Percentiles rank a stretch among this genome's conserved stretches.
These are phyloP conservation scores for Claviceps monticola DNA, from an alignment of 2,329 filamentous ascomycete species.

Conservation along the genomic window DNA sequence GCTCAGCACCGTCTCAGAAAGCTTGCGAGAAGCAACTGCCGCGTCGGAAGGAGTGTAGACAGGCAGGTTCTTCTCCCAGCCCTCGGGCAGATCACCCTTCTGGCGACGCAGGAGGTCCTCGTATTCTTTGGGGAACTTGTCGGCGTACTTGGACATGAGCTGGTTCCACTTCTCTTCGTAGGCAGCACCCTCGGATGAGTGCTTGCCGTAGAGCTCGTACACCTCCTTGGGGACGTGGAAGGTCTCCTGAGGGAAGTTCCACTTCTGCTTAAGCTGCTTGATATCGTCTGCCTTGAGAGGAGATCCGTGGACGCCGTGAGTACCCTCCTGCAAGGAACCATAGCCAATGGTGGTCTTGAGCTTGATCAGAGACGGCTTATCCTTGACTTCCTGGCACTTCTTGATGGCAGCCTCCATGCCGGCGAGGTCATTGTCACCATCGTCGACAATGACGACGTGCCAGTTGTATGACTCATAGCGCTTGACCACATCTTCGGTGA, in stretches of 20 bases:
- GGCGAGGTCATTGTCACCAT: constrained; percentile 81
- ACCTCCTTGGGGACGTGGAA: constrained; percentile 92
- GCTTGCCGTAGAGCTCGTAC: constrained; percentile 80
- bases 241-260: constrained; percentile 85
- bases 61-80: constrained; percentile 90
- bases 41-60: constrained; percentile 76
- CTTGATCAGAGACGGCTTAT: constrained; percentile 97
- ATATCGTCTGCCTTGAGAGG: constrained; percentile 90
- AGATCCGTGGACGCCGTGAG: constrained; percentile 89
- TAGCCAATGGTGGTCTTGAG: constrained; percentile 95
- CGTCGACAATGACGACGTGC: constrained; percentile 72
- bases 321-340: constrained; percentile 86
- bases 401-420: constrained; percentile 80
- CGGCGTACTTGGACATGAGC: constrained; percentile 73
- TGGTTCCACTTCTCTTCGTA: constrained; percentile 92
- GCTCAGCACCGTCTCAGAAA: constrained; percentile 84
- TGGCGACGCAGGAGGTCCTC: constrained; percentile 72
- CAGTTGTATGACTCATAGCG: constrained; percentile 96
- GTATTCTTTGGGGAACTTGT: constrained; percentile 64
- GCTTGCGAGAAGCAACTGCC: constrained; percentile 85
- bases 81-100: constrained; percentile 73
- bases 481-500: constrained; percentile 93
- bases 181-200: constrained; percentile 72
- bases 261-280: constrained; percentile 85
- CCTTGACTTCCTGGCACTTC: constrained; percentile 71